Base-by-base conservation (phyloP, 2,329 filamentous ascomycete genomes). In the Fusarium anguioides region DNA sequence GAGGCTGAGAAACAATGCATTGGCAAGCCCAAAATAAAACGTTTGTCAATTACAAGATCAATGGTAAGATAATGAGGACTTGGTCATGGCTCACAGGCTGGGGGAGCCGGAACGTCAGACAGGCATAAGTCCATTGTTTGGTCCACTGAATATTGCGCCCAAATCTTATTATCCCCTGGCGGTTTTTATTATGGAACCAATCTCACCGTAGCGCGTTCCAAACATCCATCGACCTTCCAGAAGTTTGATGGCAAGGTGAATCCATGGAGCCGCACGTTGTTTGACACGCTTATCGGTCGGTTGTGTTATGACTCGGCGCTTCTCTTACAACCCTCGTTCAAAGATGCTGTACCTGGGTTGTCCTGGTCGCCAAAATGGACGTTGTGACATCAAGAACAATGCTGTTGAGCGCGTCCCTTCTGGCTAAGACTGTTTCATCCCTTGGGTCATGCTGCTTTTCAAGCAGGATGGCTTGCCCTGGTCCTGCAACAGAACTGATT, bases 131-230 rank as follows among this genome's bases (percentile, higher is more conserved):
- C 26, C 26, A 27, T 44, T 47, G 66, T 65, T 60, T 60, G 64
- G 58, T 47, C 69, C 67, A 73, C 69, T 73, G 46, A 73, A 72
- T 68, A 55, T 71, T 73, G 69, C 65, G 69, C 67, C 68, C 51
- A 56, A 69, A 52, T 51, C 35, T 40, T 40, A 54, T 27, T 44
- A 58, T 61, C 68, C 68, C 71, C 54, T 71, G 68, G 18, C 29
- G 64, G 42, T 56, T 59, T 64, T 69, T 60, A 69, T 71, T 71
- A 71, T 73, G 71, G 71, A 71, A 65, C 68, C 59, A 72, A 70
- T 65, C 56, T 73, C 69, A 66, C 14, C 33, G 51, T 73, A 73
- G 69, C 68, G 71, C 56, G 70, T 73, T 74, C 71, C 70, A 70
- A 72, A 66, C 68, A 57, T 67, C 66, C 41, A 51, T 69, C 57